These are phyloP conservation scores for Imleria badia DNA, from an alignment of 768 basidiomycete species.

Conservation along the genomic window DNA sequence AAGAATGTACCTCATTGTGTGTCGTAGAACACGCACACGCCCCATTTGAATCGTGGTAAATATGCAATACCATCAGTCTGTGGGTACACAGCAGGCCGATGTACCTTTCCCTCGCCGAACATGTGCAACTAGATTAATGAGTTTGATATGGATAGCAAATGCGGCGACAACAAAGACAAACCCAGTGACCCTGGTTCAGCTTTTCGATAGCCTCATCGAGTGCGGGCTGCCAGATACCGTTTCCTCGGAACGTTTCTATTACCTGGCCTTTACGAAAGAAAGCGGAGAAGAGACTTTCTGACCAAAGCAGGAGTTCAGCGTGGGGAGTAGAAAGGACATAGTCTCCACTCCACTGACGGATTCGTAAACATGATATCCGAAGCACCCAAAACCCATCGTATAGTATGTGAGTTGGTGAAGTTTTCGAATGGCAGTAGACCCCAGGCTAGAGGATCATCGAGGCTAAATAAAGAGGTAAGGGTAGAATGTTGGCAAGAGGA, in stretches of 20 bases:
- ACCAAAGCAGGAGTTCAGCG: conserved; percentile 19
- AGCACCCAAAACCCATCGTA: conserved; percentile 91
- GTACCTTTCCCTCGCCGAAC: conserved; percentile 87
- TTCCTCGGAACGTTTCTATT: conserved; percentile 89
- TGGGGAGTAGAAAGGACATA: not conserved
- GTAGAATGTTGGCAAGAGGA: not conserved
- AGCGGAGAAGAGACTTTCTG: conserved; percentile 69
- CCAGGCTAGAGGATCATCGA: conserved; percentile 89
- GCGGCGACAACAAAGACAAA: conserved; percentile 36
- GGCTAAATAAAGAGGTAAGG: conserved; percentile 39
- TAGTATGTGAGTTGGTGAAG: conserved; percentile 58
- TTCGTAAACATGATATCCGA: conserved; percentile 96
- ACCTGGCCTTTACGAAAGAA: conserved; percentile 92
- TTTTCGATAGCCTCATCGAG: conserved; percentile 81
- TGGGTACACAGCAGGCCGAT: conserved; percentile 61
- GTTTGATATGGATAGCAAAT: conserved; percentile 2
- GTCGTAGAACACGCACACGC: conserved; percentile 62
- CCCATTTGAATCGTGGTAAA: conserved; percentile 91
- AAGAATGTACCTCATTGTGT: not conserved
- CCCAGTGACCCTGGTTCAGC: conserved; percentile 84
- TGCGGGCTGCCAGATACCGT: conserved; percentile 84
- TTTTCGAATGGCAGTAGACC: conserved; percentile 69
- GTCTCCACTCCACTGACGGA: conserved; percentile 51
- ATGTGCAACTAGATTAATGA: conserved; percentile 77
- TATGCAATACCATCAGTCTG: conserved; percentile 41